Evolutionary conservation across 2,329 filamentous ascomycete genomes (phyloP).

Genomic region (Furcasterigmium furcatum): DNA sequence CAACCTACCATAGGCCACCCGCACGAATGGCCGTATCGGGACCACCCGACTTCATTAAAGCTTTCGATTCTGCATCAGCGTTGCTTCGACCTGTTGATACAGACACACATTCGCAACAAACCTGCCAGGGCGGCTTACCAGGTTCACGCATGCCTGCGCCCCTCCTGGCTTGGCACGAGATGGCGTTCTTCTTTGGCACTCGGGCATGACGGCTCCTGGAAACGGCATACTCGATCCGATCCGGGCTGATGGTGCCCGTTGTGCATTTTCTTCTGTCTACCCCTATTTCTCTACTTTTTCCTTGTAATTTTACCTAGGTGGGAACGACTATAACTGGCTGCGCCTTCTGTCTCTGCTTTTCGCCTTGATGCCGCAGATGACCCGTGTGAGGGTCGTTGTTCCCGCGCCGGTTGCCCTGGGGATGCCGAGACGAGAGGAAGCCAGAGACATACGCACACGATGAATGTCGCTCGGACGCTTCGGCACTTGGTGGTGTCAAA

Average conservation of each 20-base stretch:
- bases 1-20: not conserved
- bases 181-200: not conserved
- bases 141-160: not conserved
- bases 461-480: no score
- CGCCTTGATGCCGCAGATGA: no score
- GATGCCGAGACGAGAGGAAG: not conserved
- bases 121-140: no score
- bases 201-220: not conserved
- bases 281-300: constrained; percentile 7
- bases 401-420: no score
- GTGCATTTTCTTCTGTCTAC: constrained; percentile 3
- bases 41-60: not conserved
- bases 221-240: no score
- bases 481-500: no score
- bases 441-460: not conserved
- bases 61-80: not conserved
- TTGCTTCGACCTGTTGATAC: not conserved
- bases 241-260: no score
- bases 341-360: no score
- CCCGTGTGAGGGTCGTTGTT: no score
- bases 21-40: not conserved
- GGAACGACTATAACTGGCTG: no score
- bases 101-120: not conserved
- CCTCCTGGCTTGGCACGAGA: not conserved
- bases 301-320: constrained; percentile 1